Evolutionary conservation across 2,329 filamentous ascomycete genomes (phyloP), one percentile per base, ranked within the genome.

Genomic region (Epichloe scottii): DNA sequence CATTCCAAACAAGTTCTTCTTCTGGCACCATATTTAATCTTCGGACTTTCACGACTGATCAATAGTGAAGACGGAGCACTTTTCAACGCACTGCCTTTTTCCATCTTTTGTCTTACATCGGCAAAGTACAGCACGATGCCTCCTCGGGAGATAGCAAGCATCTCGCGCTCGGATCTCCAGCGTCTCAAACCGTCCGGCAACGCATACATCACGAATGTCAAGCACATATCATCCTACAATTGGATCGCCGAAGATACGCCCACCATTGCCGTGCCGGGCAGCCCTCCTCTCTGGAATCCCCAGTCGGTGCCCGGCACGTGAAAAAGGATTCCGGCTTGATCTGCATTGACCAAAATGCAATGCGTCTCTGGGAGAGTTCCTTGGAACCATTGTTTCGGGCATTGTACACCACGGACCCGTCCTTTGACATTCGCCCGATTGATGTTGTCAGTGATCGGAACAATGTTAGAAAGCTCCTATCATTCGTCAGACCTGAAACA

Each of bases 181-280:
- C 6, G 26, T 15, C 26, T 45, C 15, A 40, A n/a, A 19, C 10
- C 33, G 17, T 19, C 38, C 7, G 23, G 14, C 2, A 23, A 44
- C 26, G 43, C 60, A 17, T n/a, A 15, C 4, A 72, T 74, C 52
- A 66, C 63, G 4, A 57, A 68, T 33, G 63, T 69, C 8, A 60
- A 66, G 49, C 62, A 68, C 45, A 53, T 76, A 11, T 63, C 73
- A 2, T 77, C 74, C 2, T 77, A 77, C 59, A 76, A 71, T 57
- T 77, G 72, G 73, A 63, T 74, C 48, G 66, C 71, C 48, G 60
- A 62, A 23, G 50, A 61, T 0, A 58, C 52, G 6, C 68, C 71
- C 5, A 72, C 68, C 21, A 75, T 77, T 53, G 63, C 65, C 21
- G 63, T 76, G 19, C 73, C 73, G 19, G 73, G 73, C 53, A 59